Evolutionary conservation across 2,329 filamentous ascomycete species (phyloP).

Genomic region (Curvularia sp.): DNA sequence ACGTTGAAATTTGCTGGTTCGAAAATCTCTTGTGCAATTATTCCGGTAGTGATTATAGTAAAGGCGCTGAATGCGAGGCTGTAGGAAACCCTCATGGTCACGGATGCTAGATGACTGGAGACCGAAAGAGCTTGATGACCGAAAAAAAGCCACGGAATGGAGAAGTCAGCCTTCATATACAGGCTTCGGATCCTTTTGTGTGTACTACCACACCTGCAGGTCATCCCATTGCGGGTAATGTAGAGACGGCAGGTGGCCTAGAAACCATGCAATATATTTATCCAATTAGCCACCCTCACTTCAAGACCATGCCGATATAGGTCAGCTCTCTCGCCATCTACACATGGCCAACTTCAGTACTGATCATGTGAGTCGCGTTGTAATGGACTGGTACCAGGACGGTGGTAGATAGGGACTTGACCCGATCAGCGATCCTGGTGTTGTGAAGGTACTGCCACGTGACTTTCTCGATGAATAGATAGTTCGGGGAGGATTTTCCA

Average conservation of each 20-base stretch:
- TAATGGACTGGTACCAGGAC: no score
- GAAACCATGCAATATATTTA: background rate
- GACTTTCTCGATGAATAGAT: no score
- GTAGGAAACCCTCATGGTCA: background rate
- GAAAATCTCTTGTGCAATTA: slow-evolving; percentile 15
- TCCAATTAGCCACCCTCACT: background rate
- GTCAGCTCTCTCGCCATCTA: background rate
- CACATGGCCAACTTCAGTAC: background rate
- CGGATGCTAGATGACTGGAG: background rate
- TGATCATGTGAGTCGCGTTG: background rate
- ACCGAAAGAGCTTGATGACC: background rate
- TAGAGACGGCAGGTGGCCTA: background rate
- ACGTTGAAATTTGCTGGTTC: slow-evolving; percentile 30
- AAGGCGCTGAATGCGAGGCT: background rate
- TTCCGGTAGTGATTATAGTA: background rate
- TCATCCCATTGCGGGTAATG: background rate
- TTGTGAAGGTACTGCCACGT: no score
- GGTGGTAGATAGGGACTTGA: no score
- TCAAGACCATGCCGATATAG: background rate
- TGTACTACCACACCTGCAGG: background rate
- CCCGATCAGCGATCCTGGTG: no score
- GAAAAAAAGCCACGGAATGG: background rate
- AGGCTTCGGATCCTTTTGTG: slow-evolving; percentile 1
- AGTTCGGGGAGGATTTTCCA: no score
- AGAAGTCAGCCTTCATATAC: background rate